Evolutionary conservation across 768 basidiomycete species (phyloP), one percentile per base, ranked within the genome.

Genomic region (Solioccasus polychromus): DNA sequence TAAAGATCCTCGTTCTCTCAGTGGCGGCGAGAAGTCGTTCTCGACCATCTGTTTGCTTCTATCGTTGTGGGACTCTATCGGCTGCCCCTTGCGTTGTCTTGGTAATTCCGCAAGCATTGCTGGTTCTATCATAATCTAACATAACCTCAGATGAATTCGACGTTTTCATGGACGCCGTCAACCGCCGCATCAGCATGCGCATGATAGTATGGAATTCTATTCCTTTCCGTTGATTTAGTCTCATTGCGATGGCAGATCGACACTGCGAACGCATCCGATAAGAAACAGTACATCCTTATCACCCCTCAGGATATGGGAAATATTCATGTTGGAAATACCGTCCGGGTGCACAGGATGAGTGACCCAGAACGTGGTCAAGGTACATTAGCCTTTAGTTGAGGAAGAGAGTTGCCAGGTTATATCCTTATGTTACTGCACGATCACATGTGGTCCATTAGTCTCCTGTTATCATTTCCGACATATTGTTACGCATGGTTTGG

Each of bases 1-100:
- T 55, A 92, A 92, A 64, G 88, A 93, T 59, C 87, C 92, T 4
- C 83, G 82, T 29, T 86, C 87, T 24, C 73, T 94, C 15, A 91
- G 88, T 53, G 94, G 94, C 37, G 94, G 95, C 30, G 95, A 98
- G 66, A 95, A 96, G 66, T 94, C 91, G 7, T 99, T 96, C 69
- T 89, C 93, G 6, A 98, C 95, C 1, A 92, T 97, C 51, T 94
- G 92, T 55, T 67, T 99, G 41, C 71, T 99, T 37, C 71, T 98
- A n/a, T 85, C 96, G 4, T 73, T 99, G 35, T 99, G 96, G 96
- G 90, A 96, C 58, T 85, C 91, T 14, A 92, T 94, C 45, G 87
- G 89, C 1, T 94, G 94, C 61, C 96, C 96, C 1, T 73, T 99
- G 36, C 76, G 96, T 47, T 97, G 95, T 59, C 80, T 98, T 19